Base-by-base conservation (phyloP, 2,329 filamentous ascomycete genomes). In the Hymenoscyphus linearis region DNA sequence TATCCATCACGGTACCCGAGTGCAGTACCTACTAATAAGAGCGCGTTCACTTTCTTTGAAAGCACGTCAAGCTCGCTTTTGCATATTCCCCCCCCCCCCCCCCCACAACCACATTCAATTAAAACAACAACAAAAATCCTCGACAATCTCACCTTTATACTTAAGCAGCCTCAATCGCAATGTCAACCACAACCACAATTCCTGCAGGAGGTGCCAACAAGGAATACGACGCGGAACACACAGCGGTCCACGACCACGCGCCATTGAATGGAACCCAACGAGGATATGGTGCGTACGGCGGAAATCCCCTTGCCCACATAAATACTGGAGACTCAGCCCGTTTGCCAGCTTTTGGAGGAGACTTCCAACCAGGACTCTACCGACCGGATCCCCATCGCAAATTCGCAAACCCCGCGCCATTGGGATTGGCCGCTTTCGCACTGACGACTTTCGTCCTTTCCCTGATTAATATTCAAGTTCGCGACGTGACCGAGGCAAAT, bases 401-500 rank as follows among this genome's bases (percentile, higher is more conserved):
- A 70, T 79, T 86, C 69, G 84, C 76, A 71, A 86, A 86, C 69
- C 84, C 84, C 7, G 83, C 81, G 55, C 84, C 83, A 57, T 75
- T 86, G 40, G 84, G 84, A 63, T 76, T 86, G 62, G 78, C 75
- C 62, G 84, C 82, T 72, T 86, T 86, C 76, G 84, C 84, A 53
- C 74, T 86, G 65, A 86, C 84, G 55, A 86, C 84, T 22, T 86
- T 86, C 72, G 77, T 86, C 40, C 76, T 87, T 62, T 82, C 80
- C 53, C 74, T 79, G 60, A 78, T 86, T 74, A 86, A 86, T 72
- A 75, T 85, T 72, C 75, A 77, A 18, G 74, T 81, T 3, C 74
- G 76, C 3, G 75, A 75, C 58, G 72, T 85, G 35, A 68, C 70
- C 0, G 68, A 68, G 26, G 80, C 82, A 2, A 83, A 79, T 67